phyloP scores from a whole-genome alignment of 257 asterid genomes.

The Petunia axillaris region DNA sequence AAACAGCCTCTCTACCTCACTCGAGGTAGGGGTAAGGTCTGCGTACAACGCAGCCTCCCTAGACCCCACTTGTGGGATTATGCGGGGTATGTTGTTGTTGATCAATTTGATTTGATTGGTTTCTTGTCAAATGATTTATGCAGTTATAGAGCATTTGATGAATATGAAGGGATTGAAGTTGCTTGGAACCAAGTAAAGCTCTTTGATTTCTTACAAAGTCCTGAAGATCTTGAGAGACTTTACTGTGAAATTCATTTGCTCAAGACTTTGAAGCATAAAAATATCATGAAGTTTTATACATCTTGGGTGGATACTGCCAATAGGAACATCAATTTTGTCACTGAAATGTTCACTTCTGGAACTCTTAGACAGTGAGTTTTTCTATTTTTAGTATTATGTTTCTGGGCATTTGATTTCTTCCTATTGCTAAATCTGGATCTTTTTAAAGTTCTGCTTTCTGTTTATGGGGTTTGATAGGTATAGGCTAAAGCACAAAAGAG shows the following conservation, averaged over 20 bases:
- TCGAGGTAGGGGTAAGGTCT: too few species aligned
- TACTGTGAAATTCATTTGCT: conserved; percentile 61
- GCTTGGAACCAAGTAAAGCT: conserved; percentile 63
- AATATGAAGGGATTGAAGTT: conserved; percentile 59
- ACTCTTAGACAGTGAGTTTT: conserved; percentile 54
- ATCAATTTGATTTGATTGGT: conserved; percentile 25
- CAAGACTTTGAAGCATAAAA: conserved; percentile 48
- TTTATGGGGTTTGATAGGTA: conserved; percentile 37
- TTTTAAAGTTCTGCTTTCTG: background rate
- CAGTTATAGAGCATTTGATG: conserved; percentile 61
- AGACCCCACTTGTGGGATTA: background rate
- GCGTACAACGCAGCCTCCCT: too few species aligned
- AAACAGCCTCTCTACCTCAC: too few species aligned
- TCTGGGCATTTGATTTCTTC: background rate
- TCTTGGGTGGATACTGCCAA: conserved; percentile 62
- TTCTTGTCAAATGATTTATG: conserved; percentile 22
- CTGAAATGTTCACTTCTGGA: conserved; percentile 61
- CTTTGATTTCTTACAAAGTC: conserved; percentile 54
- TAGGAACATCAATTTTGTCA: conserved; percentile 59
- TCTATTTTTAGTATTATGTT: background rate
- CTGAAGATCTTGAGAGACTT: conserved; percentile 58
- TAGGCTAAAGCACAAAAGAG: conserved; percentile 54
- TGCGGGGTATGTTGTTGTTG: conserved; percentile 7
- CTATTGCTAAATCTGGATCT: background rate
- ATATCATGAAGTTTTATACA: conserved; percentile 56